Percentiles rank a stretch among this genome's conserved stretches.
phyloP scores from a whole-genome alignment of 2,329 filamentous ascomycete genomes.

The Podosphaera fusca region DNA sequence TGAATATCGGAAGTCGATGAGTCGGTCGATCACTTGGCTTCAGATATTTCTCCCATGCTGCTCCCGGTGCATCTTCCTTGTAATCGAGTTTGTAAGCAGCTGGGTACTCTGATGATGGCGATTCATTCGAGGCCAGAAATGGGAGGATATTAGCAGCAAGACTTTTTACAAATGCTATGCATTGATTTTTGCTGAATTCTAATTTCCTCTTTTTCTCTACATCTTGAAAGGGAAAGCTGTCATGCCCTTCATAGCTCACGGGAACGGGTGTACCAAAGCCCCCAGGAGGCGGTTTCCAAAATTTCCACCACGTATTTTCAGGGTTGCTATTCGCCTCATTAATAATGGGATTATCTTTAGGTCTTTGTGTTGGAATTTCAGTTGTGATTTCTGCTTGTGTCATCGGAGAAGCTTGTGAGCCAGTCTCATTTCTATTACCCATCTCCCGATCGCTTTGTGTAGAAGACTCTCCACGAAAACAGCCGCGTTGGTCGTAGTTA shows the following conservation, averaged over 20 bases:
- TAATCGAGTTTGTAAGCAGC: conserved; percentile 37
- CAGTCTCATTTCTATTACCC: conserved; percentile 3
- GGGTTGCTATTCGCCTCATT: conserved; percentile 4
- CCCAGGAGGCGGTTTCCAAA: conserved; percentile 39
- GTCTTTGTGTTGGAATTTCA: neutral
- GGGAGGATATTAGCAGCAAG: conserved; percentile 26
- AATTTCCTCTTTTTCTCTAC: conserved; percentile 4
- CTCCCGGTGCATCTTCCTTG: conserved; percentile 35
- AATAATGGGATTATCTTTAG: conserved; percentile 8
- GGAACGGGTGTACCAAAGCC: conserved; percentile 38
- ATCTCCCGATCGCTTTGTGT: neutral
- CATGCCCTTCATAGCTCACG: conserved; percentile 25
- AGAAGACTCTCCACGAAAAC: conserved; percentile 8
- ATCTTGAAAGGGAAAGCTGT: conserved; percentile 20
- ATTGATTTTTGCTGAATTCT: conserved; percentile 18
- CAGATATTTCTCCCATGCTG: conserved; percentile 68
- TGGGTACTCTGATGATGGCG: conserved; percentile 27
- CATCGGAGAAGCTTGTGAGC: conserved; percentile 10
- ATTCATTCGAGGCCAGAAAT: conserved; percentile 17
- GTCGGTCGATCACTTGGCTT: conserved; percentile 65
- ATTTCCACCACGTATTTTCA: conserved; percentile 29
- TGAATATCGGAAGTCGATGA: conserved; percentile 46
- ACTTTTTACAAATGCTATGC: conserved; percentile 11
- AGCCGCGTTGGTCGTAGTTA: conserved; percentile 12
- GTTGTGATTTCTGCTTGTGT: conserved; percentile 1